Evolutionary conservation across 2,329 filamentous ascomycete species (phyloP).

Genomic region (Pseudogymnoascus sp.): DNA sequence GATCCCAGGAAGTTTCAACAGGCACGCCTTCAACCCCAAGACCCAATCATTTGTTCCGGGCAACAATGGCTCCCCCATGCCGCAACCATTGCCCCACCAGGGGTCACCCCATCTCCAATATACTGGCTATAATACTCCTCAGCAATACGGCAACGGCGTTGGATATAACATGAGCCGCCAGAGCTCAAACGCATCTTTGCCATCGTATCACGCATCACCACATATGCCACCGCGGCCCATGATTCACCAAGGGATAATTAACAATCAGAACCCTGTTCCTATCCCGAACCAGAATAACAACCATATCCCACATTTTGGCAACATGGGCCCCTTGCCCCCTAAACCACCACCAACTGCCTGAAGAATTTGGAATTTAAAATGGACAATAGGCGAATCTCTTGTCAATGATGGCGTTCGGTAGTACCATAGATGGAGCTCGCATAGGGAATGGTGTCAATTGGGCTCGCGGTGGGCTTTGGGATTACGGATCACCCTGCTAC

Average conservation of each 20-base stretch:
- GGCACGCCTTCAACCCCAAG: conserved; percentile 87
- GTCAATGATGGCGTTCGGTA: conserved; percentile 8
- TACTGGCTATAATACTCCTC: conserved; percentile 26
- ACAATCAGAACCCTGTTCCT: not conserved
- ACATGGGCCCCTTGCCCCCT: conserved; percentile 44
- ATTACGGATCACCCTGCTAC: conserved; percentile 4
- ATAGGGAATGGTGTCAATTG: conserved; percentile 8
- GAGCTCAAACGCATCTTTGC: conserved; percentile 29
- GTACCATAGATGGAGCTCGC: conserved; percentile 8
- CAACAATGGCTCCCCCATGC: conserved; percentile 41
- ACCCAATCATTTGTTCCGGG: conserved; percentile 83
- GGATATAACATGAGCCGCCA: conserved; percentile 29
- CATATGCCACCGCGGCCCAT: conserved; percentile 28
- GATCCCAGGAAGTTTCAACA: conserved; percentile 74
- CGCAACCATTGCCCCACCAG: conserved; percentile 29
- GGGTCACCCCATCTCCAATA: conserved; percentile 37
- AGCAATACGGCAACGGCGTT: conserved; percentile 26
- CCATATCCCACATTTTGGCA: conserved; percentile 49
- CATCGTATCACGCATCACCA: conserved; percentile 29
- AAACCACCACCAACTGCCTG: conserved; percentile 42
- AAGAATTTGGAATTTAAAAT: conserved; percentile 10
- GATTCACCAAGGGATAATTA: conserved; percentile 26
- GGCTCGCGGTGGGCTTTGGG: not conserved
- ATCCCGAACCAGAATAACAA: conserved; percentile 21
- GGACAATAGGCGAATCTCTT: conserved; percentile 2